Percentiles rank a stretch among this genome's conserved stretches.
phyloP scores from a whole-genome alignment of 148 eudicot species.

The Rhododendron mucronatum region DNA sequence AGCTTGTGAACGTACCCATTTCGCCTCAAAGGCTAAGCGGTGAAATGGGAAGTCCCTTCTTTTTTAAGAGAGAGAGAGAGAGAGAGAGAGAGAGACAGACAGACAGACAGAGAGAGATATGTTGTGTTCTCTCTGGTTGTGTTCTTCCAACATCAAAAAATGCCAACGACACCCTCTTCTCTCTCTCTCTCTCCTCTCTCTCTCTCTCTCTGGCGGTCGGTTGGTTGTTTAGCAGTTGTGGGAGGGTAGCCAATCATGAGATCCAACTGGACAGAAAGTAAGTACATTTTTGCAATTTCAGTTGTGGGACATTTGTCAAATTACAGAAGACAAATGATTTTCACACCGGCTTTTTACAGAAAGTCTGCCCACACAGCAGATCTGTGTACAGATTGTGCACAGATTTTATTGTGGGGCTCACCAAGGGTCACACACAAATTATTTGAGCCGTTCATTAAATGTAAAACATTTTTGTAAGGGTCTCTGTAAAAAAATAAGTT shows the following conservation, averaged over 20 bases:
- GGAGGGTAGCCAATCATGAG: slow-evolving; percentile 8
- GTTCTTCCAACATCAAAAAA: slow-evolving; percentile 1
- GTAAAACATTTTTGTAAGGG: too few relatives aligned
- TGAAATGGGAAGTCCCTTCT: not conserved
- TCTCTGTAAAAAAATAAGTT: too few relatives aligned
- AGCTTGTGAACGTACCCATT: slow-evolving; percentile 77
- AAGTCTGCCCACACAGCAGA: too few relatives aligned
- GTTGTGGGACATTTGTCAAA: not conserved
- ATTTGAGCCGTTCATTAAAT: too few relatives aligned
- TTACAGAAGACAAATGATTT: not conserved
- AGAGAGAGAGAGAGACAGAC: not conserved
- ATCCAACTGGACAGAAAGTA: not conserved
- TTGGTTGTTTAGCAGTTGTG: slow-evolving; percentile 12
- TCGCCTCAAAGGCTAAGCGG: not conserved
- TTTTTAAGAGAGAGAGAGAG: not conserved
- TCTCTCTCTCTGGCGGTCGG: not conserved
- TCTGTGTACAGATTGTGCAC: too few relatives aligned
- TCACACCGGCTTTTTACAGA: not conserved
- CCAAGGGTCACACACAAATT: too few relatives aligned
- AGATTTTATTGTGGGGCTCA: too few relatives aligned
- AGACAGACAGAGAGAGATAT: not conserved
- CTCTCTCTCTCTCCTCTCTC: not conserved
- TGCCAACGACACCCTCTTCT: not conserved
- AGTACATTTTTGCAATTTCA: not conserved
- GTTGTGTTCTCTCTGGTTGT: not conserved